phyloP scores from a whole-genome alignment of 1,284 basidiomycete genomes.

The Leccinum colubrinum region DNA sequence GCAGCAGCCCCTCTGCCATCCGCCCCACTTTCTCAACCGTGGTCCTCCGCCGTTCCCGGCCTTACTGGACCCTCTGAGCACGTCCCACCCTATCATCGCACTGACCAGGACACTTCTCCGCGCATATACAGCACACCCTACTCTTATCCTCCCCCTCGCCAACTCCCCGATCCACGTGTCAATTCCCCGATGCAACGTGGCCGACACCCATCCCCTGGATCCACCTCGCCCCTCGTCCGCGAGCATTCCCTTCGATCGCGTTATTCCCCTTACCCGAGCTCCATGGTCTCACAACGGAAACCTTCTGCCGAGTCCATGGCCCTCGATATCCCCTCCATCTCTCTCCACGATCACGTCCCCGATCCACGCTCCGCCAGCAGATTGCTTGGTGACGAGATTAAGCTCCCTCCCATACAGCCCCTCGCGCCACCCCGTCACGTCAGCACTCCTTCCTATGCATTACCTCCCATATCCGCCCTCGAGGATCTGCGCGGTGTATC shows the following conservation, averaged over 20 bases:
- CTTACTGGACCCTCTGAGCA: constrained; percentile 25
- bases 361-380: constrained; percentile 21
- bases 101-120: constrained; percentile 26
- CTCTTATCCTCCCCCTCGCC: constrained; percentile 30
- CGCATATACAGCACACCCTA: constrained; percentile 27
- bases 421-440: constrained; percentile 32
- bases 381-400: constrained; percentile 40
- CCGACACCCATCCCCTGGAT: constrained; percentile 25
- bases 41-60: constrained; percentile 28
- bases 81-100: constrained; percentile 22
- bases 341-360: constrained; percentile 27
- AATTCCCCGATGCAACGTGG: constrained; percentile 27
- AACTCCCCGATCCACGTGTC: constrained; percentile 28
- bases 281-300: constrained; percentile 28
- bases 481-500: constrained; percentile 54
- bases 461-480: constrained; percentile 68
- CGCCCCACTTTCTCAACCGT: constrained; percentile 25
- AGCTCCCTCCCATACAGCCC: constrained; percentile 51
- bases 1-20: constrained; percentile 25
- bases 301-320: constrained; percentile 34
- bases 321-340: constrained; percentile 43
- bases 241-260: constrained; percentile 32
- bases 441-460: constrained; percentile 40
- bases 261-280: constrained; percentile 44
- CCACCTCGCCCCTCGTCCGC: constrained; percentile 31